phyloP scores from a whole-genome alignment of 106 monocot species.

The Allium sativum region DNA sequence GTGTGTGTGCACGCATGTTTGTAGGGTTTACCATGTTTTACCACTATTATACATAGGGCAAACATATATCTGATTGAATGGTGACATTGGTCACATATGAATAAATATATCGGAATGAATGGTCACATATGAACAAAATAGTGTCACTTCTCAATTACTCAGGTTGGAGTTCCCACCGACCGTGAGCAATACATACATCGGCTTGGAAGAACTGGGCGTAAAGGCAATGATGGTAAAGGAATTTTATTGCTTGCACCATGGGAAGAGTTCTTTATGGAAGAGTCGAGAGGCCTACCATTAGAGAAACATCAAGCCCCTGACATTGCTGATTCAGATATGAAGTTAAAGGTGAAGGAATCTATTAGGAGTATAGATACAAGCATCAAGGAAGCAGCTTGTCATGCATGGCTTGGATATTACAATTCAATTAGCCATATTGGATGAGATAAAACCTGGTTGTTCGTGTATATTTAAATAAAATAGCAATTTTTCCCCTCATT shows the following conservation, averaged over 20 bases:
- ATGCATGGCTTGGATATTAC: constrained; percentile 81
- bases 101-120: too few relatives aligned
- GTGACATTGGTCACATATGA: too few relatives aligned
- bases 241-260: constrained; percentile 68
- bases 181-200: constrained; percentile 79
- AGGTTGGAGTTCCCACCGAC: constrained; percentile 72
- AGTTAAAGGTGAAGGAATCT: too few relatives aligned
- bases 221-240: constrained; percentile 66
- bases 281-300: constrained; percentile 56
- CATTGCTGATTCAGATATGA: too few relatives aligned
- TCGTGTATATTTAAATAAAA: too few relatives aligned
- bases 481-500: too few relatives aligned
- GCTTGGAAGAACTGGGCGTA: constrained; percentile 74
- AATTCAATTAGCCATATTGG: constrained; percentile 54
- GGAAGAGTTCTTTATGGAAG: constrained; percentile 63
- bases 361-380: constrained; percentile 47
- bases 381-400: constrained; percentile 64
- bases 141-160: too few relatives aligned
- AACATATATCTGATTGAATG: too few relatives aligned
- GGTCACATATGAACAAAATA: too few relatives aligned
- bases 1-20: too few relatives aligned
- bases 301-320: constrained; percentile 29
- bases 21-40: too few relatives aligned
- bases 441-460: constrained; percentile 49
- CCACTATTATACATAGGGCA: too few relatives aligned